Conservation (phyloP, 257 asterid genomes). For the Solanum clarkiae region DNA sequence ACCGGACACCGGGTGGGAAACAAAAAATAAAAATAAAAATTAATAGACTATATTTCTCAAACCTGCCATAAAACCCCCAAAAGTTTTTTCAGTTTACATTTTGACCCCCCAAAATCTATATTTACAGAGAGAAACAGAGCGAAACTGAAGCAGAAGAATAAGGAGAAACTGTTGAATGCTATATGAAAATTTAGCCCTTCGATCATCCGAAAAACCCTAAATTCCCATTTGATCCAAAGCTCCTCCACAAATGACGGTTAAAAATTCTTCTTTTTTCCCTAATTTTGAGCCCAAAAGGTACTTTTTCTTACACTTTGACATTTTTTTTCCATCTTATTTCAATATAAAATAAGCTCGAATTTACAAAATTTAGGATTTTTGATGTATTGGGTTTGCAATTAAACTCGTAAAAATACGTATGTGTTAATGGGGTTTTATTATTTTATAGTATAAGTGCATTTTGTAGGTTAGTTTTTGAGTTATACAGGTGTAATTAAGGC, state of each 20-base stretch:
- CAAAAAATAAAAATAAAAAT: no score
- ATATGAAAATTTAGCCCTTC: slow-evolving; percentile 10
- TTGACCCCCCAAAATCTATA: neutral
- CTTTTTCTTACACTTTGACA: neutral
- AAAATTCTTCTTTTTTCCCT: slow-evolving; percentile 1
- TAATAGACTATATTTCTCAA: no score
- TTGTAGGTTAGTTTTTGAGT: neutral
- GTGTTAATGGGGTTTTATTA: neutral
- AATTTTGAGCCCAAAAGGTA: slow-evolving; percentile 27
- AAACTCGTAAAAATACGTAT: neutral
- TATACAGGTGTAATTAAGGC: slow-evolving; percentile 27
- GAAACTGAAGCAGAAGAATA: neutral
- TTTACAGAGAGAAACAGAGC: neutral
- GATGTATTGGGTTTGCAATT: neutral
- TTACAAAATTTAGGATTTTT: neutral
- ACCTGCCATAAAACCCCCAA: neutral
- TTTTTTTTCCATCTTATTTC: neutral
- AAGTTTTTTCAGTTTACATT: neutral
- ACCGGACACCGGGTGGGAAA: no score
- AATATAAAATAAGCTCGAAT: neutral
- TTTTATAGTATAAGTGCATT: neutral
- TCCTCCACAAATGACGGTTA: slow-evolving; percentile 21
- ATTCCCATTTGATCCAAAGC: slow-evolving; percentile 2
- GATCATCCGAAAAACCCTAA: slow-evolving; percentile 12
- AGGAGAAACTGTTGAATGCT: slow-evolving; percentile 11